These are phyloP conservation scores for Rhodotorula kratochvilovae DNA, from an alignment of 768 basidiomycete genomes.

Conservation along the genomic window DNA sequence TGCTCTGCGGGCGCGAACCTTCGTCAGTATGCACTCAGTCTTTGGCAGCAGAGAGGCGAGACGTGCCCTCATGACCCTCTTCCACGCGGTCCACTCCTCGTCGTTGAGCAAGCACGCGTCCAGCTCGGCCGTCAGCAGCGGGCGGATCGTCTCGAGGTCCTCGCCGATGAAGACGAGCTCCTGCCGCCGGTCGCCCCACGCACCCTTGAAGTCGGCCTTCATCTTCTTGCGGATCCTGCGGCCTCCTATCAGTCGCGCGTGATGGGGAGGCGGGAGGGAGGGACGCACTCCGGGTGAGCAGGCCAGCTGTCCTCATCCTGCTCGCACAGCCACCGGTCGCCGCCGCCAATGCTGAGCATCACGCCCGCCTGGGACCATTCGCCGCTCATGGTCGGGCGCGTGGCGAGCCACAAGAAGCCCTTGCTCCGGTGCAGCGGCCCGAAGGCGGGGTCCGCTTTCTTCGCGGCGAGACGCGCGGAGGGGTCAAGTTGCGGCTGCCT, in stretches of 20 bases:
- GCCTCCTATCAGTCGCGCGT: not conserved
- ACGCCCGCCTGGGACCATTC: constrained; percentile 47
- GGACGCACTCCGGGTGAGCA: constrained; percentile 38
- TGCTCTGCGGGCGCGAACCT: constrained; percentile 37
- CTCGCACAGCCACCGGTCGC: constrained; percentile 45
- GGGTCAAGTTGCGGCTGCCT: constrained; percentile 45
- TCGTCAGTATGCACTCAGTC: not conserved
- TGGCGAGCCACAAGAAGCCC: constrained; percentile 49
- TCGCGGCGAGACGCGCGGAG: constrained; percentile 41
- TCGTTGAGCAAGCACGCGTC: constrained; percentile 44
- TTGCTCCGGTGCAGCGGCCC: constrained; percentile 46
- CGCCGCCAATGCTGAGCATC: constrained; percentile 46
- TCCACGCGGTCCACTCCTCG: constrained; percentile 41
- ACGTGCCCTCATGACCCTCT: constrained; percentile 22
- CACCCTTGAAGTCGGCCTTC: constrained; percentile 45
- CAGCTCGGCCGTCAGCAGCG: constrained; percentile 42
- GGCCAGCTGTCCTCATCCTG: constrained; percentile 44
- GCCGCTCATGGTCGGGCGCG: constrained; percentile 44
- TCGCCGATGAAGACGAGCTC: constrained; percentile 43
- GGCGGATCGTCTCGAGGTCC: constrained; percentile 25
- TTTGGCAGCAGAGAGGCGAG: no score
- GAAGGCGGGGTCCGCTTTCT: constrained; percentile 43
- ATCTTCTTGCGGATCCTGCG: constrained; percentile 41
- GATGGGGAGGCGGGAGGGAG: not conserved
- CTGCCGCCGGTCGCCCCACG: constrained; percentile 47